Evolutionary conservation across 228 moss, liverwort and hornwort genomes (phyloP).

Genomic region (Sphagnum fallax): DNA sequence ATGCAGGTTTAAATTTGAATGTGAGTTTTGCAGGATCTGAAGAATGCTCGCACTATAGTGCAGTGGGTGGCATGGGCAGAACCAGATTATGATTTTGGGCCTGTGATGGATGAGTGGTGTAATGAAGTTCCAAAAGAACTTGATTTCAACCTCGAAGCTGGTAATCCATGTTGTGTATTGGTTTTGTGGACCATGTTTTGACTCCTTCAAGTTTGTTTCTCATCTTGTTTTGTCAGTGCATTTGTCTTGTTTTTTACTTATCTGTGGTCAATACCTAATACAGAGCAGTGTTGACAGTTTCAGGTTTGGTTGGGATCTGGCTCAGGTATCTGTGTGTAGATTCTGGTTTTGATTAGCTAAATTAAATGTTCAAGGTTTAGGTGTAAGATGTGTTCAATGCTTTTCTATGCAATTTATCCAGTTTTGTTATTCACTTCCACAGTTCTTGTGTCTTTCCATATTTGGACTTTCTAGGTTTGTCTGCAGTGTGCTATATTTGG

Average conservation of each 20-base stretch:
- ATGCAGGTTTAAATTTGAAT: slow-evolving; percentile 2
- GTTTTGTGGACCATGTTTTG: neutral
- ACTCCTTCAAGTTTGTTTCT: neutral
- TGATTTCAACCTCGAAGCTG: slow-evolving; percentile 88
- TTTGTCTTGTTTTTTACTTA: too few species aligned
- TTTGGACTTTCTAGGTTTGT: too few species aligned
- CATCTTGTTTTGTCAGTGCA: neutral
- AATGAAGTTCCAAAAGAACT: slow-evolving; percentile 96
- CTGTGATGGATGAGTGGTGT: slow-evolving; percentile 98
- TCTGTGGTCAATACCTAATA: neutral
- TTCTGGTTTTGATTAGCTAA: too few species aligned
- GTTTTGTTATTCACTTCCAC: too few species aligned
- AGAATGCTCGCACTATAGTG: slow-evolving; percentile 84
- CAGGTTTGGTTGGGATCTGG: too few species aligned
- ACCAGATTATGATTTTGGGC: slow-evolving; percentile 90
- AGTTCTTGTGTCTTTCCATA: too few species aligned
- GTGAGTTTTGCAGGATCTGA: slow-evolving; percentile 60
- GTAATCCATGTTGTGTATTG: slow-evolving; percentile 17
- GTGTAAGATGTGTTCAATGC: too few species aligned
- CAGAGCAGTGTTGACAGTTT: neutral
- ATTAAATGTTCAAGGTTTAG: too few species aligned
- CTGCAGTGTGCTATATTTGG: too few species aligned
- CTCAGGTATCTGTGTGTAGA: too few species aligned
- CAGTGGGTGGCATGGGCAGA: slow-evolving; percentile 98
- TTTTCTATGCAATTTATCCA: too few species aligned